Evolutionary conservation across 257 asterid species (phyloP).

Genomic region (Thymus quinquecostatus): DNA sequence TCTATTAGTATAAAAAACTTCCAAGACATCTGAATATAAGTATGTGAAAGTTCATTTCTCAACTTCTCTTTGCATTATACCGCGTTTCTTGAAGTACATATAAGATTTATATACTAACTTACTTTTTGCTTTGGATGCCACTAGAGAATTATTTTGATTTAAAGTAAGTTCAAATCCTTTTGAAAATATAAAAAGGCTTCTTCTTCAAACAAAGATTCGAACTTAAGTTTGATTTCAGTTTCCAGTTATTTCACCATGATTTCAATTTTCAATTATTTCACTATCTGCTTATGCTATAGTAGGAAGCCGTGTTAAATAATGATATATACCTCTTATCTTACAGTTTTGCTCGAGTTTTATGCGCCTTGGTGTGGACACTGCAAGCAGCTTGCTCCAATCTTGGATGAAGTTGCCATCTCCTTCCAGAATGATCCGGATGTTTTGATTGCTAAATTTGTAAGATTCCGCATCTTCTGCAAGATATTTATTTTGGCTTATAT

Average conservation of each 20-base stretch:
- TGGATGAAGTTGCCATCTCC: constrained; percentile 81
- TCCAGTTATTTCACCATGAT: too few relatives aligned
- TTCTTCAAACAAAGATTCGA: neutral
- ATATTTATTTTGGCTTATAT: neutral
- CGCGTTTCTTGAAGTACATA: neutral
- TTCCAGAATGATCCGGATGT: constrained; percentile 60
- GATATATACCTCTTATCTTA: neutral
- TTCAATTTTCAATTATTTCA: too few relatives aligned
- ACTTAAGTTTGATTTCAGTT: neutral
- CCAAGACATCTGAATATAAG: neutral
- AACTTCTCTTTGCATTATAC: neutral
- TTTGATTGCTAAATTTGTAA: constrained; percentile 75
- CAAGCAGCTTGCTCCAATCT: constrained; percentile 74
- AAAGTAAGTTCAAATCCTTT: too few relatives aligned
- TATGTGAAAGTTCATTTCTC: neutral
- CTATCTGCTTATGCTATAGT: neutral
- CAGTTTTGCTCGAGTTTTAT: constrained; percentile 78
- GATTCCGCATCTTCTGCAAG: neutral
- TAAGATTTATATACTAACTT: neutral
- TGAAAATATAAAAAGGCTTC: neutral
- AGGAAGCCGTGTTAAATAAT: neutral
- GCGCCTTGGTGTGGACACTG: constrained; percentile 97
- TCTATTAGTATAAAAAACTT: neutral
- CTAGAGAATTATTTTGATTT: too few relatives aligned
- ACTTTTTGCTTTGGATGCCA: neutral